Percentiles rank a stretch among this genome's conserved stretches.
Conservation (phyloP, 305 asterid species). For the Lippia alba region DNA sequence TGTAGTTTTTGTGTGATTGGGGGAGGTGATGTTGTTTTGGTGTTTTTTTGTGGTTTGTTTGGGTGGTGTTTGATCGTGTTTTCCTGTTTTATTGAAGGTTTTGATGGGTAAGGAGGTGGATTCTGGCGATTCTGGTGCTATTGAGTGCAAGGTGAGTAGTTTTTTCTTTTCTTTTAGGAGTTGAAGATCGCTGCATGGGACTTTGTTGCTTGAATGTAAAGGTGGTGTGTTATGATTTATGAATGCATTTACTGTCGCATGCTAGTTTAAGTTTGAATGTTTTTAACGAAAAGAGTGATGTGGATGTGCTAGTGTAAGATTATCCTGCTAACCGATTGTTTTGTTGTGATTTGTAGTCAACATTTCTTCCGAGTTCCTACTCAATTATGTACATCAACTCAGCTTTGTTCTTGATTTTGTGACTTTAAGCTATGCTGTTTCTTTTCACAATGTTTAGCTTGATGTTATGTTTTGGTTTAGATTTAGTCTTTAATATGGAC, state of each 20-base stretch:
- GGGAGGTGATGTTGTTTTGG: neutral
- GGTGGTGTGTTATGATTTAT: neutral
- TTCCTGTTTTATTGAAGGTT: constrained; percentile 31
- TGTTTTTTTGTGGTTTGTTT: neutral
- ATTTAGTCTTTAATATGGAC: neutral
- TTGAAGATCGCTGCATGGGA: neutral
- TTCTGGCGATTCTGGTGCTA: constrained; percentile 7
- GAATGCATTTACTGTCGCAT: neutral
- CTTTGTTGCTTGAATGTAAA: neutral
- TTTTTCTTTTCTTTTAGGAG: neutral
- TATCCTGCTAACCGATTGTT: neutral
- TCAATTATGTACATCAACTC: neutral
- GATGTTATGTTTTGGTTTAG: neutral
- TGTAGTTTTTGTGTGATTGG: neutral
- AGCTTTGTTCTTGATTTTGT: neutral
- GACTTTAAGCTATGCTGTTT: neutral
- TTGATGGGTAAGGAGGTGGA: constrained; percentile 24
- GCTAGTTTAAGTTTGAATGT: neutral
- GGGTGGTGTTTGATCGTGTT: neutral
- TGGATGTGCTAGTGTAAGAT: neutral
- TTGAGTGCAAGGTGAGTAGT: constrained; percentile 48
- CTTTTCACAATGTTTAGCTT: neutral
- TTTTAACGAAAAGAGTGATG: neutral
- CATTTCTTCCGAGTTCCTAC: neutral
- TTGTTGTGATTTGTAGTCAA: neutral